These are phyloP conservation scores for Echria macrotheca DNA, from an alignment of 495 filamentous ascomycete genomes.

Conservation along the genomic window DNA sequence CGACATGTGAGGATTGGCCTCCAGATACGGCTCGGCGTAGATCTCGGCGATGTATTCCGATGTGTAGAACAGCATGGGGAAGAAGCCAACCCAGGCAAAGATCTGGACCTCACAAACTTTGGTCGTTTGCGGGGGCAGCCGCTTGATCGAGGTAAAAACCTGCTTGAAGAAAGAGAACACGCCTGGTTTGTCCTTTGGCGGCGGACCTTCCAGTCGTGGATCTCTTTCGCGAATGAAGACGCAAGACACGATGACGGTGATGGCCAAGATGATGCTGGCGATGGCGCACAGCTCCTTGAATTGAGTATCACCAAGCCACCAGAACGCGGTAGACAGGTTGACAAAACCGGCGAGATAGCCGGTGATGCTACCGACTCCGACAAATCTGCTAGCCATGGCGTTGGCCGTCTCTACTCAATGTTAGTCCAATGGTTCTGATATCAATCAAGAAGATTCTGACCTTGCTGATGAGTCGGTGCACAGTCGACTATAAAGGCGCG, in stretches of 20 bases:
- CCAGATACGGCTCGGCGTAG: constrained; percentile 75
- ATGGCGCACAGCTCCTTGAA: constrained; percentile 87
- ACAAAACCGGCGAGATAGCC: constrained; percentile 80
- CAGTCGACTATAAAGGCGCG: constrained; percentile 89
- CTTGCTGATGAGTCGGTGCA: constrained; percentile 83
- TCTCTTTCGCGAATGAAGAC: constrained; percentile 68
- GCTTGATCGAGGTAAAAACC: constrained; percentile 67
- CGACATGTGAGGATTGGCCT: constrained; percentile 68
- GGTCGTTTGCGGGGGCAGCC: constrained; percentile 70
- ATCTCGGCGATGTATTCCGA: constrained; percentile 89
- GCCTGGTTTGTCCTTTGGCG: constrained; percentile 53
- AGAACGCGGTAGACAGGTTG: constrained; percentile 62
- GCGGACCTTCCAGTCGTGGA: constrained; percentile 62
- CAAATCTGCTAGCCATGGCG: constrained; percentile 76
- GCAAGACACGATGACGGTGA: constrained; percentile 63
- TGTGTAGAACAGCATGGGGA: constrained; percentile 90
- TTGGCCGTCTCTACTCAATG: constrained; percentile 59
- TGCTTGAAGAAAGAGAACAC: constrained; percentile 71
- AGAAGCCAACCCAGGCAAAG: constrained; percentile 91
- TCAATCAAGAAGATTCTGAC: constrained; percentile 21
- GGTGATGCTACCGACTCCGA: constrained; percentile 78
- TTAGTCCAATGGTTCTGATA: constrained; percentile 8
- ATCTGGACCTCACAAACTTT: constrained; percentile 84
- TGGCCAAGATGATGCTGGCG: constrained; percentile 61
- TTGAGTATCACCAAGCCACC: constrained; percentile 76